phyloP scores from a whole-genome alignment of 441 rosid species.

The Biscutella laevigata region DNA sequence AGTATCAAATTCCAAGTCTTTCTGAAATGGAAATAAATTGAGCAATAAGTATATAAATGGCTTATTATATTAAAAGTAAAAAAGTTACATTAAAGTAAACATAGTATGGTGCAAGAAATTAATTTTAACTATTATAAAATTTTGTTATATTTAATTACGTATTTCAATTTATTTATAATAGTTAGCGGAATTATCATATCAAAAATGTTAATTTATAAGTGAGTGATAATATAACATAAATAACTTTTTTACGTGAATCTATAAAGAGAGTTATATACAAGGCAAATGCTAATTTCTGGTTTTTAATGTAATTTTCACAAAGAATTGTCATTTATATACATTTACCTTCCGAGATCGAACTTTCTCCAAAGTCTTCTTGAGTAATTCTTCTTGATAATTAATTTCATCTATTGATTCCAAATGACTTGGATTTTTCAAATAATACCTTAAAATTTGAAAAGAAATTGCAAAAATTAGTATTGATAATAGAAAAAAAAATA shows the following conservation, averaged over 20 bases:
- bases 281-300: background rate
- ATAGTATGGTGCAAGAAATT: too few relatives aligned
- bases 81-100: too few relatives aligned
- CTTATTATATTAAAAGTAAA: too few relatives aligned
- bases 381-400: background rate
- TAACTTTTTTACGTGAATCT: background rate
- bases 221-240: too few relatives aligned
- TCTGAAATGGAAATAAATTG: too few relatives aligned
- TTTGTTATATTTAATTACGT: too few relatives aligned
- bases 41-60: too few relatives aligned
- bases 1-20: too few relatives aligned
- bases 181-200: too few relatives aligned
- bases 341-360: constrained; percentile 15
- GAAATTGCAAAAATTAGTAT: background rate
- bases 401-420: constrained; percentile 1
- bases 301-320: background rate
- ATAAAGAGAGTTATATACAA: background rate
- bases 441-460: background rate
- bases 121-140: too few relatives aligned
- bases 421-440: background rate
- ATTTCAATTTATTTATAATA: too few relatives aligned
- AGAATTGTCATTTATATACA: background rate
- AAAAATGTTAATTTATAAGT: too few relatives aligned
- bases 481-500: background rate
- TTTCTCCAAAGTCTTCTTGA: background rate